phyloP scores from a whole-genome alignment of 78 protist species.

The Dictyostelium discoideum region DNA sequence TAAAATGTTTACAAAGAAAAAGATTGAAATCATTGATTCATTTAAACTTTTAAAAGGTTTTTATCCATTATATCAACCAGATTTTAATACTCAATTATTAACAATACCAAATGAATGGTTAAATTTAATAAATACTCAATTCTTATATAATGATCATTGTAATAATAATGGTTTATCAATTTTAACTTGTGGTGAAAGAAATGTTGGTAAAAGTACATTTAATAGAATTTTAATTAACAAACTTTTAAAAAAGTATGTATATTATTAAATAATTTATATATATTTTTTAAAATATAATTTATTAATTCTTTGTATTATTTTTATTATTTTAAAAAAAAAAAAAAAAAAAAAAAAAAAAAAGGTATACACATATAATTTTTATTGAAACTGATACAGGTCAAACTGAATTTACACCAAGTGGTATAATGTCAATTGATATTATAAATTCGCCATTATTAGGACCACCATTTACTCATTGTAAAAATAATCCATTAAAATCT shows the following conservation, averaged over 20 bases:
- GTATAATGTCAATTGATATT: constrained; percentile 38
- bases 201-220: constrained; percentile 80
- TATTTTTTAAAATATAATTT: too few species aligned
- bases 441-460: constrained; percentile 55
- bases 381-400: constrained; percentile 64
- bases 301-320: too few species aligned
- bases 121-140: constrained; percentile 13
- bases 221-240: constrained; percentile 53
- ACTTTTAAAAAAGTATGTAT: constrained; percentile 16
- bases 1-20: constrained; percentile 8
- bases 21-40: background rate
- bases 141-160: background rate
- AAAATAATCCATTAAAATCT: constrained; percentile 3
- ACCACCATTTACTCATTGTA: constrained; percentile 61
- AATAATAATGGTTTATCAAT: background rate
- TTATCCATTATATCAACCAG: constrained; percentile 8
- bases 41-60: background rate
- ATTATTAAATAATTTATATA: too few species aligned
- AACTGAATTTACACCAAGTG: constrained; percentile 71
- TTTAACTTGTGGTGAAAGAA: constrained; percentile 43
- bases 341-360: too few species aligned
- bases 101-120: constrained; percentile 35
- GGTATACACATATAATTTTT: constrained; percentile 15
- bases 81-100: constrained; percentile 13
- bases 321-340: too few species aligned